These are phyloP conservation scores for Aaosphaeria pasadenensis DNA, from an alignment of 2,329 filamentous ascomycete species.

Conservation along the genomic window DNA sequence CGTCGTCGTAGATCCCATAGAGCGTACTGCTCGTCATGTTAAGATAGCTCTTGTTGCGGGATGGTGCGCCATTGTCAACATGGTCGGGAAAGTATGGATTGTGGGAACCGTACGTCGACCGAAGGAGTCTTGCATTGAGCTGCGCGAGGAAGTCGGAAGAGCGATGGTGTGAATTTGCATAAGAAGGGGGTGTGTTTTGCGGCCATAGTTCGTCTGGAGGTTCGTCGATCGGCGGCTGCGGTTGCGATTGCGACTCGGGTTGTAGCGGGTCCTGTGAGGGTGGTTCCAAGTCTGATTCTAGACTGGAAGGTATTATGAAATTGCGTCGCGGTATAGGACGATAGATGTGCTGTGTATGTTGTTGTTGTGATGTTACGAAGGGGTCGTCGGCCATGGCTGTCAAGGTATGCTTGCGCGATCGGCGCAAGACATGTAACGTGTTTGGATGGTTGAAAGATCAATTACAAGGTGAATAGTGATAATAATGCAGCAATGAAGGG, in stretches of 20 bases:
- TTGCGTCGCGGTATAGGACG: slow-evolving; percentile 38
- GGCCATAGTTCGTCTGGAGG: slow-evolving; percentile 19
- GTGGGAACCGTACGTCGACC: slow-evolving; percentile 13
- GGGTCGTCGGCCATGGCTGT: not conserved
- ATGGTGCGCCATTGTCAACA: slow-evolving; percentile 20
- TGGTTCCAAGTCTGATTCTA: not conserved
- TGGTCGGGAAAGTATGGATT: too few species aligned
- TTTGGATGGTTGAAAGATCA: not conserved
- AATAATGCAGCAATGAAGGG: not conserved
- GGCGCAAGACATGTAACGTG: not conserved
- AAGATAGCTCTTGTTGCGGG: slow-evolving; percentile 70
- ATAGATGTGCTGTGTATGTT: slow-evolving; percentile 29
- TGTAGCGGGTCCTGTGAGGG: not conserved
- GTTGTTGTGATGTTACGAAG: not conserved
- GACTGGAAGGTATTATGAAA: slow-evolving; percentile 15
- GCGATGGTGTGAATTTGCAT: slow-evolving; percentile 17
- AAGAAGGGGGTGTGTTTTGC: slow-evolving; percentile 1
- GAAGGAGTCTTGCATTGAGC: slow-evolving; percentile 33
- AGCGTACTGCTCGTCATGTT: slow-evolving; percentile 89
- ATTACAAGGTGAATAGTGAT: slow-evolving; percentile 3
- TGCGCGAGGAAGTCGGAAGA: slow-evolving; percentile 35
- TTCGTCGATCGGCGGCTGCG: slow-evolving; percentile 9
- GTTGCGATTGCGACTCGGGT: slow-evolving; percentile 10
- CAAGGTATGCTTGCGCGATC: too few species aligned
- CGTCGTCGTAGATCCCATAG: slow-evolving; percentile 75